Conservation (phyloP, 2,329 filamentous ascomycete genomes). For the Geosmithia putterillii region DNA sequence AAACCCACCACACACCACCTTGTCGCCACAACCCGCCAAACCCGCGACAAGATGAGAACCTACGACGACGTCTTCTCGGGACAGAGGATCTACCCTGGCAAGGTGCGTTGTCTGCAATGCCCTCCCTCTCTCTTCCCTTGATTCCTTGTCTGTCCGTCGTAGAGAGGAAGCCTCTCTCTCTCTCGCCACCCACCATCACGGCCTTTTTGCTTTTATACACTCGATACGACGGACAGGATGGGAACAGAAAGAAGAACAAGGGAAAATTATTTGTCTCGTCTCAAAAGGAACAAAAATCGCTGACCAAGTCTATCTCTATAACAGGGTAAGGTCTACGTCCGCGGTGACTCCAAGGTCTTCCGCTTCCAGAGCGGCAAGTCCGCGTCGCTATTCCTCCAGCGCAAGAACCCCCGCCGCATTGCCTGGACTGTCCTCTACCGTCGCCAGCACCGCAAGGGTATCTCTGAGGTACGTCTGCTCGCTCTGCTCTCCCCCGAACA, state of each 20-base stretch:
- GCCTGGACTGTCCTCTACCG: conserved; percentile 97
- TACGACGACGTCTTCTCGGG: conserved; percentile 57
- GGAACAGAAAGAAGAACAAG: too few species aligned
- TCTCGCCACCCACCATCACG: too few species aligned
- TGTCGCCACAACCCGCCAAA: conserved; percentile 25
- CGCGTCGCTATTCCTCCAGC: conserved; percentile 99
- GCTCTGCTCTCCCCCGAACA: not conserved
- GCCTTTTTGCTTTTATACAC: too few species aligned
- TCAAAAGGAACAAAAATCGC: conserved; percentile 5
- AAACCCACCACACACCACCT: conserved; percentile 21
- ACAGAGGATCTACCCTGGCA: conserved; percentile 56
- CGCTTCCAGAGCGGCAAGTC: conserved; percentile 99
- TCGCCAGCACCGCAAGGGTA: conserved; percentile 99
- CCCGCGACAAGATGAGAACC: conserved; percentile 47
- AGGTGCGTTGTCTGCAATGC: conserved; percentile 32
- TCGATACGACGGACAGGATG: too few species aligned
- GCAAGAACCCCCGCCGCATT: conserved; percentile 99
- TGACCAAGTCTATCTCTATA: conserved; percentile 14
- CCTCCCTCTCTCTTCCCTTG: too few species aligned
- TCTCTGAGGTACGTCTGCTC: conserved; percentile 78
- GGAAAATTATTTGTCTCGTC: too few species aligned
- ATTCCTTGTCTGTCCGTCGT: too few species aligned
- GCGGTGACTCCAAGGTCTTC: conserved; percentile 99
- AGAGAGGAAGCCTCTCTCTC: too few species aligned
- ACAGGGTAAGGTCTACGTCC: conserved; percentile 98